Evolutionary conservation across 1,284 basidiomycete genomes (phyloP).

Genomic region (Ceratobasidium sp.): DNA sequence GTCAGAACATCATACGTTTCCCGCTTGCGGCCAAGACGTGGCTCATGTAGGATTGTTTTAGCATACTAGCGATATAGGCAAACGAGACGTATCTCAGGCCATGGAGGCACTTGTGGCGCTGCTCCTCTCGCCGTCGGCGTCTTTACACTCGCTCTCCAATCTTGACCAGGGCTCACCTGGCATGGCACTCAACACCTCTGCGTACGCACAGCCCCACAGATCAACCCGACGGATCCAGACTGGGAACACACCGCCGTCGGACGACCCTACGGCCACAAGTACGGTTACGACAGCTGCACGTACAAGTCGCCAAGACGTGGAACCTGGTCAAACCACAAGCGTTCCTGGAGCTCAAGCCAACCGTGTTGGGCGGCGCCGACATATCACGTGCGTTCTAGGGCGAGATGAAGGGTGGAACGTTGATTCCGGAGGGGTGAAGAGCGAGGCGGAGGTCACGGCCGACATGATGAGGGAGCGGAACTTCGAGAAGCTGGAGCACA

Average conservation of each 20-base stretch:
- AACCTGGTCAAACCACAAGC: conserved; percentile 93
- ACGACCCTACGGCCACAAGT: conserved; percentile 94
- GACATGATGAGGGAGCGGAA: conserved; percentile 81
- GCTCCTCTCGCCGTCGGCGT: conserved; percentile 96
- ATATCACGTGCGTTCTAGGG: conserved; percentile 60
- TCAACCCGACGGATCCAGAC: conserved; percentile 93
- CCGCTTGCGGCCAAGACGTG: neutral
- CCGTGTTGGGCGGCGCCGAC: conserved; percentile 75
- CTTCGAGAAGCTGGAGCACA: conserved; percentile 90
- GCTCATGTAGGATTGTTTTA: conserved; percentile 56
- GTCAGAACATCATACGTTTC: conserved; percentile 85
- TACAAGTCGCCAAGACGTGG: conserved; percentile 87
- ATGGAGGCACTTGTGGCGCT: conserved; percentile 98
- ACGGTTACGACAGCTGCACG: conserved; percentile 90
- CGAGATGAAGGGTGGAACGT: conserved; percentile 72
- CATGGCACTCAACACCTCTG: conserved; percentile 95
- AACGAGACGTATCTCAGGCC: conserved; percentile 84
- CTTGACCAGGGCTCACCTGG: conserved; percentile 94
- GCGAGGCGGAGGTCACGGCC: conserved; percentile 77
- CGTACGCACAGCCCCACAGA: conserved; percentile 79
- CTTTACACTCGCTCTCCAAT: conserved; percentile 87
- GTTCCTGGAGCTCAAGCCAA: conserved; percentile 82
- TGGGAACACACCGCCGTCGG: conserved; percentile 91
- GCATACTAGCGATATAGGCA: conserved; percentile 95
- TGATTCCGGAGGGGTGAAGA: conserved; percentile 79